Base-by-base conservation (phyloP, 192 early-diverging fungal species). In the Oehlia diaphana region DNA sequence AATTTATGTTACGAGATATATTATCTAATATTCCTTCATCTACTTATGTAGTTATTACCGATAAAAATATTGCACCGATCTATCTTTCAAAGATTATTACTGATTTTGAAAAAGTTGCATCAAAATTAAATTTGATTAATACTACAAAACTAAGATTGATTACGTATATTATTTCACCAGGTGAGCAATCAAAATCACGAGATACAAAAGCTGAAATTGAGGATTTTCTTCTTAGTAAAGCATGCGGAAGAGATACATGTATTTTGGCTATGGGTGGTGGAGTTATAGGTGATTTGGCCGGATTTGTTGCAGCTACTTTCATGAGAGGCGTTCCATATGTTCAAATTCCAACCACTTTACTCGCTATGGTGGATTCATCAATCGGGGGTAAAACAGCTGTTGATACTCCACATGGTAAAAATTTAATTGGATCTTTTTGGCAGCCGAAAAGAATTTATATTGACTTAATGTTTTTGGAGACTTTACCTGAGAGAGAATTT, bases 331-430 rank as follows among this genome's bases (percentile, higher is more conserved):
- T 95, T 63, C 92, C 94, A n/a, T 90, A 96, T 81, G 86, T 99
- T 21, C 98, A 98, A 83, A 91, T 99, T 31, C 98, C 98, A 3
- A 99, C 96, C 4, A 96, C 96, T 21, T 85, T 99, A 28, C 88
- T 97, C 81, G 95, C 97, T 8, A 98, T 99, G 97, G 96, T 98
- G 6, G 97, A 99, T 84, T 98, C 96, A 14, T 97, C 96, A 19
- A 94, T 99, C 74, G 96, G 96, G 70, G 98, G 98, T 26, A 98
- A 98, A 87, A 97, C 96, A 4, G 96, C 96, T 0, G 91, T 99
- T n/a, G 98, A 98, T 85, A 95, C 94, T 7, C 96, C 97, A 6
- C 88, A 91, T 69, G 98, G 96, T 47, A 99, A 99, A 88, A 97
- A 98, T 85, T 86, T 98, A 26, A 92, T 98, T 76, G 96, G 98